Evolutionary conservation across 306 rosid genomes (phyloP).

Genomic region (Clitoria ternatea): DNA sequence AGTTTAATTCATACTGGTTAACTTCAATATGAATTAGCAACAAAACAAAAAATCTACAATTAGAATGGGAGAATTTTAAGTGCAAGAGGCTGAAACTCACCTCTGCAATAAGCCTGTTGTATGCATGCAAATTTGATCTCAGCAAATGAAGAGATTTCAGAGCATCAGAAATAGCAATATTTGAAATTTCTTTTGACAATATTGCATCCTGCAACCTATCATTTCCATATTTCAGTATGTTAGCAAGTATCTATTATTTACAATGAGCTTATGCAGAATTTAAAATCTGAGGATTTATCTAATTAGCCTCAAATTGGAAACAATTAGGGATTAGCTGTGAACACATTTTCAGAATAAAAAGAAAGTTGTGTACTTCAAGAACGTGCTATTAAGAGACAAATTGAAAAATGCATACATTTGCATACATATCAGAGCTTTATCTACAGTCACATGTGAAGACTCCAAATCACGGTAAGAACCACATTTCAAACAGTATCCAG

Average conservation of each 20-base stretch:
- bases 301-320: conserved; percentile 13
- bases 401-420: conserved; percentile 40
- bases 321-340: conserved; percentile 1
- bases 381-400: background rate
- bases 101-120: conserved; percentile 72
- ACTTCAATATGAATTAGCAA: background rate
- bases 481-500: conserved; percentile 66
- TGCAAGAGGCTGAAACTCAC: conserved; percentile 39
- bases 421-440: conserved; percentile 48
- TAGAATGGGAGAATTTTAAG: background rate
- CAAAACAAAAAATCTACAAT: conserved; percentile 1
- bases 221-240: conserved; percentile 12
- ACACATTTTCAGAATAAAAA: conserved; percentile 13
- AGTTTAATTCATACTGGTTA: background rate
- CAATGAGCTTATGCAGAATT: conserved; percentile 5
- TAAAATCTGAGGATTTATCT: conserved; percentile 7
- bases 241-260: background rate
- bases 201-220: conserved; percentile 65
- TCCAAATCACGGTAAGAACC: conserved; percentile 64
- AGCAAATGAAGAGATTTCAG: conserved; percentile 50
- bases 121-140: conserved; percentile 63
- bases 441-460: conserved; percentile 39
- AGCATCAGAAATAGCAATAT: conserved; percentile 44
- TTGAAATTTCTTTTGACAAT: conserved; percentile 44
- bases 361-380: conserved; percentile 13